A percentile compares a stretch with the other conserved stretches of the same genome.
Conservation (phyloP, 805 yeast species). For the Spathaspora sp. region DNA sequence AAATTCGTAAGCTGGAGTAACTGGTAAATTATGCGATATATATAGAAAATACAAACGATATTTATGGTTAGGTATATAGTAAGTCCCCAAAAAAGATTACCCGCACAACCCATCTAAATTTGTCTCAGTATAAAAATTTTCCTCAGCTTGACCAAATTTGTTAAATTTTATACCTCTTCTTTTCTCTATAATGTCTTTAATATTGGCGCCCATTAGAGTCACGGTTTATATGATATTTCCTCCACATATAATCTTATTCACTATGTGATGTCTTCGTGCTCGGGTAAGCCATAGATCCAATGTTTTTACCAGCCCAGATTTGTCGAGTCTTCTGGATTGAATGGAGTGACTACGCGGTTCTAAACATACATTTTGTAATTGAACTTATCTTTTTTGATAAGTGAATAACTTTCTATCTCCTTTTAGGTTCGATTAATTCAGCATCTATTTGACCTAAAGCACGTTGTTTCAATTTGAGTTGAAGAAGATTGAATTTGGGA, state of each 20-base stretch:
- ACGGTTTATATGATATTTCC: slow-evolving; percentile 48
- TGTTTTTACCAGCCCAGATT: slow-evolving; percentile 50
- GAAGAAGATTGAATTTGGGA: slow-evolving; percentile 63
- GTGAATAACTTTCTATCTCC: slow-evolving; percentile 2
- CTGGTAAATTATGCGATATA: background rate
- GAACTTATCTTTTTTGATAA: background rate
- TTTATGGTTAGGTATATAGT: background rate
- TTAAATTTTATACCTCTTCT: slow-evolving; percentile 11
- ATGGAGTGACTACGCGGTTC: slow-evolving; percentile 67
- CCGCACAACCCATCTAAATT: background rate
- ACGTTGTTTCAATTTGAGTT: slow-evolving; percentile 64
- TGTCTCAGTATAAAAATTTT: background rate
- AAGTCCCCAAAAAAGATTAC: background rate
- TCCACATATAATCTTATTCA: slow-evolving; percentile 46
- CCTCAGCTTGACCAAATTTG: background rate
- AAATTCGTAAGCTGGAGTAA: slow-evolving; percentile 13
- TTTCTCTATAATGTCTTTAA: slow-evolving; percentile 40
- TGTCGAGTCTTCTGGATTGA: slow-evolving; percentile 48
- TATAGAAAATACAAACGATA: background rate
- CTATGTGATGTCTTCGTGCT: slow-evolving; percentile 68
- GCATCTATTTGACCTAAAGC: slow-evolving; percentile 58
- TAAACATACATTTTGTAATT: slow-evolving; percentile 51
- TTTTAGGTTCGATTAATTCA: slow-evolving; percentile 27
- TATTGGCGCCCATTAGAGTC: slow-evolving; percentile 85
- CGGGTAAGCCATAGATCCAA: slow-evolving; percentile 86